Conservation (phyloP, 2,329 filamentous ascomycete genomes). For the Tolypocladium paradoxum region DNA sequence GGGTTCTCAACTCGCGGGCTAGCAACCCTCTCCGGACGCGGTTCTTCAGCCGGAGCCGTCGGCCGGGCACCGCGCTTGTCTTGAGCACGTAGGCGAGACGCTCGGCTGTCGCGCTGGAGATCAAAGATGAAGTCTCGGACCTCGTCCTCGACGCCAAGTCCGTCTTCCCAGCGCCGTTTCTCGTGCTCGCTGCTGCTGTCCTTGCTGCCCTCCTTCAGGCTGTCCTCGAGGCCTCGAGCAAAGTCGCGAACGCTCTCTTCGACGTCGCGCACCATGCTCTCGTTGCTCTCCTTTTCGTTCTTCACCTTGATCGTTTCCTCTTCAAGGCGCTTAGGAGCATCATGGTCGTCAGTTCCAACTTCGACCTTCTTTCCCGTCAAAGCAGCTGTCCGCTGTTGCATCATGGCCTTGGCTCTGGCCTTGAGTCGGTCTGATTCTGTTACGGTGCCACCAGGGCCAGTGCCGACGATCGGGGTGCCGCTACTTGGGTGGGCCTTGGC, state of each 20-base stretch:
- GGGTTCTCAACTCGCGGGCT: conserved; percentile 43
- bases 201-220: conserved; percentile 68
- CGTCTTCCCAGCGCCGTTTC: conserved; percentile 89
- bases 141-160: conserved; percentile 88
- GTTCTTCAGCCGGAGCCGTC: conserved; percentile 29
- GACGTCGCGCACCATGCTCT: conserved; percentile 92
- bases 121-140: conserved; percentile 98
- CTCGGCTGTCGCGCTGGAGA: conserved; percentile 74
- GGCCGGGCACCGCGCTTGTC: conserved; percentile 40
- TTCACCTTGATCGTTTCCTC: conserved; percentile 74
- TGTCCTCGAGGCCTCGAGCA: conserved; percentile 72
- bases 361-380: conserved; percentile 76
- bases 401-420: conserved; percentile 91
- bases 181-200: conserved; percentile 79
- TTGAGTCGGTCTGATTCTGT: conserved; percentile 93
- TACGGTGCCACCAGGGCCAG: conserved; percentile 78
- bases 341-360: conserved; percentile 56
- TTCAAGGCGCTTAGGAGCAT: conserved; percentile 75
- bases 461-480: conserved; percentile 74
- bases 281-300: conserved; percentile 85
- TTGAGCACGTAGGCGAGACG: conserved; percentile 55
- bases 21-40: conserved; percentile 24
- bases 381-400: conserved; percentile 93
- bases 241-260: conserved; percentile 94
- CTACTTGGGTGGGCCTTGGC: conserved; percentile 83